Percentiles rank a stretch among this genome's conserved stretches.
phyloP scores from a whole-genome alignment of 495 filamentous ascomycete species.

The Ramalina intermedia region DNA sequence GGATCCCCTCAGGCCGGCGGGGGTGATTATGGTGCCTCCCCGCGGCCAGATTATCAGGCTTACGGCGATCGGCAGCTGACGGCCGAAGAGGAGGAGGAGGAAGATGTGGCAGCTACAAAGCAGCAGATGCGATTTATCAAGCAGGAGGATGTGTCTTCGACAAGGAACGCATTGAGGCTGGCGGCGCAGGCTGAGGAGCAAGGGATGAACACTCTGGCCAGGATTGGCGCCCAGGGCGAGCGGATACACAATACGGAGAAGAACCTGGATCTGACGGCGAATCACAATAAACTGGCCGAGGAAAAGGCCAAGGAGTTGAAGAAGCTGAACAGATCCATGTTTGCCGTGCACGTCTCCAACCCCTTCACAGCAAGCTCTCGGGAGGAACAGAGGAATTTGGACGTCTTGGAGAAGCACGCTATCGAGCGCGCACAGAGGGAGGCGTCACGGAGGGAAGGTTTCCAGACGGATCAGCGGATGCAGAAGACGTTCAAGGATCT shows the following conservation, averaged over 20 bases:
- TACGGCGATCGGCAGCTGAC: constrained; percentile 57
- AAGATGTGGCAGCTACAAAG: constrained; percentile 54
- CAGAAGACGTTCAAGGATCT: constrained; percentile 45
- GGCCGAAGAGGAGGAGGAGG: constrained; percentile 56
- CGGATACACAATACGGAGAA: constrained; percentile 56
- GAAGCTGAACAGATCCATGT: constrained; percentile 68
- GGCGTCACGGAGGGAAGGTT: constrained; percentile 50
- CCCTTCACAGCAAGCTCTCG: constrained; percentile 50
- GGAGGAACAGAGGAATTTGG: constrained; percentile 42
- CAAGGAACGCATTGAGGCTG: constrained; percentile 51
- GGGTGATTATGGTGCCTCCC: constrained; percentile 33
- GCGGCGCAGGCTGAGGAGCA: constrained; percentile 57
- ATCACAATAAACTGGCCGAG: constrained; percentile 56
- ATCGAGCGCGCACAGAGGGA: constrained; percentile 54
- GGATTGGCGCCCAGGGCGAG: constrained; percentile 62
- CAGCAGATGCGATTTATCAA: constrained; percentile 63
- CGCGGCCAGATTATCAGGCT: constrained; percentile 38
- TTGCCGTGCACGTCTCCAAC: constrained; percentile 60
- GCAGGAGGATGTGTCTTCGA: constrained; percentile 56
- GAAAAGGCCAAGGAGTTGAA: constrained; percentile 65
- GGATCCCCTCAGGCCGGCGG: constrained; percentile 26
- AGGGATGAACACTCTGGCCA: constrained; percentile 51
- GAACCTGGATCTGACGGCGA: constrained; percentile 54
- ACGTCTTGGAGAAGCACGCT: constrained; percentile 46
- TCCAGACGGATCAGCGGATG: constrained; percentile 40